Evolutionary conservation across 2,329 filamentous ascomycete genomes (phyloP).

Genomic region (Xylaria sp.): DNA sequence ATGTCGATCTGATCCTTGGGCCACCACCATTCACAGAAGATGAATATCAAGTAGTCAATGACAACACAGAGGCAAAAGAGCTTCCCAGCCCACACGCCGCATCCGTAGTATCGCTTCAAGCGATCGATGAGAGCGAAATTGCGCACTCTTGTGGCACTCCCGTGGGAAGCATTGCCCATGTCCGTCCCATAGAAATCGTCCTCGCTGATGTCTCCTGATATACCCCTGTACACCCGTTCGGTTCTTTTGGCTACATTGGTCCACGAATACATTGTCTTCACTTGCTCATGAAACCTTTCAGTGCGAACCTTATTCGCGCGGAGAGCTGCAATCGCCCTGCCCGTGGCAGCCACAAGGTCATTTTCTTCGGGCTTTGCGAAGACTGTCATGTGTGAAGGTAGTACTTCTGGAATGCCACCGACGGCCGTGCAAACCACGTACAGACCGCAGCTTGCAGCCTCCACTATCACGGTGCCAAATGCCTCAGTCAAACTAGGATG

Average conservation of each 20-base stretch:
- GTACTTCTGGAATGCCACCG: constrained; percentile 93
- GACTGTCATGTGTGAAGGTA: constrained; percentile 95
- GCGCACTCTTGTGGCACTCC: constrained; percentile 73
- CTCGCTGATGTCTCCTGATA: constrained; percentile 83
- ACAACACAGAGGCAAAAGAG: constrained; percentile 94
- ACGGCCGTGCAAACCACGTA: constrained; percentile 98
- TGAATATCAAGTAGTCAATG: constrained; percentile 89
- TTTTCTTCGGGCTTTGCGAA: constrained; percentile 98
- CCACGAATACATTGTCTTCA: constrained; percentile 99
- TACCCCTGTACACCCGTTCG: constrained; percentile 93
- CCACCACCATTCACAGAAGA: constrained; percentile 86
- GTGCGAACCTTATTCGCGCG: constrained; percentile 87
- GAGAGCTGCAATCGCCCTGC: constrained; percentile 84
- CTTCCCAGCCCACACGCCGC: constrained; percentile 98
- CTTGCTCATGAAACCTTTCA: constrained; percentile 94
- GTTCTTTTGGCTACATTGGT: constrained; percentile 92
- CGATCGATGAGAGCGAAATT: constrained; percentile 94
- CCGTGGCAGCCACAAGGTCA: constrained; percentile 87
- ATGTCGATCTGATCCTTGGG: constrained; percentile 87
- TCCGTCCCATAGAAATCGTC: constrained; percentile 88
- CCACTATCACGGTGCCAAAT: constrained; percentile 97
- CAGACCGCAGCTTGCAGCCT: constrained; percentile 92
- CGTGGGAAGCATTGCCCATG: constrained; percentile 62
- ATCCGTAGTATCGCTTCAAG: constrained; percentile 95
- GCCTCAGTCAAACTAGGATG: constrained; percentile 95